Conservation (phyloP, 1,284 basidiomycete genomes). For the Cryptococcus deneoformans region DNA sequence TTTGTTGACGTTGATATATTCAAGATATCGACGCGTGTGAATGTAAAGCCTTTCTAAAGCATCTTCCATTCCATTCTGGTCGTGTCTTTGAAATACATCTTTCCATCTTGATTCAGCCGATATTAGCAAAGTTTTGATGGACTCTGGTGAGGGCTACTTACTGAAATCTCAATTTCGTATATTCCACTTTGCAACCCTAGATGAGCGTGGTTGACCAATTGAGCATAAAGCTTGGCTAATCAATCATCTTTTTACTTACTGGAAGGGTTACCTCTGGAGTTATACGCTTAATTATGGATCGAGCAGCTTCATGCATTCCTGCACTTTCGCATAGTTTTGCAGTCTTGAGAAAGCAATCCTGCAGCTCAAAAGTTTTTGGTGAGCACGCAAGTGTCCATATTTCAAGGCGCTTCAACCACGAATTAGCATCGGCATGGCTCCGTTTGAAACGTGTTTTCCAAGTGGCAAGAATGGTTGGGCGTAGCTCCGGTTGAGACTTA, state of each 20-base stretch:
- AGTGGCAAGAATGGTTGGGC: conserved; percentile 20
- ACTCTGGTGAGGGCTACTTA: conserved; percentile 12
- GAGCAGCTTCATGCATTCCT: conserved; percentile 32
- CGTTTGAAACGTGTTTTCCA: conserved; percentile 35
- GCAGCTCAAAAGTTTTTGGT: conserved; percentile 26
- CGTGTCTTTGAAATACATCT: conserved; percentile 11
- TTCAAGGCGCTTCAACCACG: conserved; percentile 37
- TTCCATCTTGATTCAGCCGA: conserved; percentile 17
- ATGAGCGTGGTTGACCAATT: not conserved
- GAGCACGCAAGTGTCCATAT: conserved; percentile 40
- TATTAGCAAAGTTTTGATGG: not conserved
- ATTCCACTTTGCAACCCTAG: conserved; percentile 40
- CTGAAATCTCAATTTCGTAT: conserved; percentile 35
- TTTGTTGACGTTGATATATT: conserved; percentile 15
- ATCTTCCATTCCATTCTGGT: conserved; percentile 3
- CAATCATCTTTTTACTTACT: conserved; percentile 16
- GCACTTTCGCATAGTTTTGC: conserved; percentile 40
- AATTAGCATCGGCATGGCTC: conserved; percentile 38
- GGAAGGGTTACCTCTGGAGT: conserved; percentile 21
- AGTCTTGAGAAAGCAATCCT: conserved; percentile 36
- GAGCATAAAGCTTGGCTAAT: not conserved
- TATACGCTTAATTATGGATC: conserved; percentile 24
- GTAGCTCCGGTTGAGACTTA: conserved; percentile 35
- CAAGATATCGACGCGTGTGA: conserved; percentile 23
- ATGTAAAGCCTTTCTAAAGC: conserved; percentile 18